Base-by-base conservation (phyloP, 768 basidiomycete species). In the Rhizopogon sp. region DNA sequence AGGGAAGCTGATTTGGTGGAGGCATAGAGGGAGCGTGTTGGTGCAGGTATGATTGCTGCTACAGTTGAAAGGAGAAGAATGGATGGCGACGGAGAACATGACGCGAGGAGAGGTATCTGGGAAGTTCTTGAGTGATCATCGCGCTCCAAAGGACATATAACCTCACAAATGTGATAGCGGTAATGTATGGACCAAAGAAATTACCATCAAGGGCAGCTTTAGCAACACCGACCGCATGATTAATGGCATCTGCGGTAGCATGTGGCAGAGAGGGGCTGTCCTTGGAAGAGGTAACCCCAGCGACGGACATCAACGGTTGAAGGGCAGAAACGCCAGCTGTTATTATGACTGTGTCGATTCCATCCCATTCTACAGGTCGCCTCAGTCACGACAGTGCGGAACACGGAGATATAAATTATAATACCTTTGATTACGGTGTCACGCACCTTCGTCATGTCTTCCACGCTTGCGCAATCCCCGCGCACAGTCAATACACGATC, bases 321-420 rank as follows among this genome's bases (percentile, higher is more conserved):
- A 93, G 74, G 10, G 92, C 85, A 1, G 90, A 90, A 0, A 94
- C 88, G 3, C 94, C 94, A 3, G 93, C 92, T 33, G 82, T 79
- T 37, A 96, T 81, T 31, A 93, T 72, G 5, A 96, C 65, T 0
- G 93, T 96, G 67, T 96, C 93, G 1, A 95, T 60, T 14, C 92
- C 90, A 1, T 72, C 73, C 91, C 92, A 94, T 59, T 76, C 93
- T 95, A 31, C 6, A 43, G 7, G 31, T 33, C 31, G 6, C 11
- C 17, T 28, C 41, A 43, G 31, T 22, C 7, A 33, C 31, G 42
- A 42, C 17, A 22, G 13, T 25, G 5, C 35, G 43, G 46, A 11
- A 40, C 28, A 53, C 31, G 50, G 22, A 35, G 31, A 29, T 39
- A 35, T 14, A 11, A 43, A 11, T 72, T 82, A 33, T 33, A 33